A percentile compares a stretch with the other conserved stretches of the same genome.
These are phyloP conservation scores for Lathyrus tuberosus DNA, from an alignment of 306 rosid genomes.

Conservation along the genomic window DNA sequence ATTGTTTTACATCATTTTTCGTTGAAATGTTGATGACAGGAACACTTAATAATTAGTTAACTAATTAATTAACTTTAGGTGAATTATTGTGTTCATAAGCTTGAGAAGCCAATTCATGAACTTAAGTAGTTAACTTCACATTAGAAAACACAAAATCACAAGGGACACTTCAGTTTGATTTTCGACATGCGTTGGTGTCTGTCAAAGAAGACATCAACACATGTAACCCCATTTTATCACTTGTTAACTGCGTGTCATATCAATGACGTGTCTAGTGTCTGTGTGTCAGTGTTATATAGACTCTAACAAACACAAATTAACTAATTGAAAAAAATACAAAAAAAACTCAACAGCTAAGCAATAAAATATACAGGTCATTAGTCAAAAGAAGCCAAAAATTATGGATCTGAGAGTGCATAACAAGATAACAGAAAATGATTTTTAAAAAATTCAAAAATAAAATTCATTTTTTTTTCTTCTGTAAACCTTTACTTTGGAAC, in stretches of 20 bases:
- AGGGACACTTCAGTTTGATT: not conserved
- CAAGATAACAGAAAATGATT: not conserved
- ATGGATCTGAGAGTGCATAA: constrained; percentile 43
- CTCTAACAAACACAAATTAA: not conserved
- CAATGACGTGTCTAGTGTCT: not conserved
- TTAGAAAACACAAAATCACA: not conserved
- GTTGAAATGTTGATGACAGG: not conserved
- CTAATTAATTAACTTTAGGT: not conserved
- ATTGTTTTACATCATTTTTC: not conserved
- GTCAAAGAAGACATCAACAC: not conserved
- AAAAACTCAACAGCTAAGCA: constrained; percentile 8
- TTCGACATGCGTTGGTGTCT: not conserved
- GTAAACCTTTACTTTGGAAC: not conserved
- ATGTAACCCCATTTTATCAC: not conserved
- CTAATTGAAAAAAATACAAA: not conserved
- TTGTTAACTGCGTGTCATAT: not conserved
- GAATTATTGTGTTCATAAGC: constrained; percentile 1
- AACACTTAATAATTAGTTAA: not conserved
- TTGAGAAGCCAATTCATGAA: not conserved
- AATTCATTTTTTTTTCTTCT: not conserved
- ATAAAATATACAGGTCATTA: not conserved
- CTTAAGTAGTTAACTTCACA: too few species aligned
- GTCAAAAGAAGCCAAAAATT: constrained; percentile 18
- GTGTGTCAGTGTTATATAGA: not conserved
- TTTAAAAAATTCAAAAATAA: constrained; percentile 12